A percentile compares a stretch with the other conserved stretches of the same genome.
Evolutionary conservation across 108 stramenopile species (phyloP).

Genomic region (Cyclostephanos invisitatus): DNA sequence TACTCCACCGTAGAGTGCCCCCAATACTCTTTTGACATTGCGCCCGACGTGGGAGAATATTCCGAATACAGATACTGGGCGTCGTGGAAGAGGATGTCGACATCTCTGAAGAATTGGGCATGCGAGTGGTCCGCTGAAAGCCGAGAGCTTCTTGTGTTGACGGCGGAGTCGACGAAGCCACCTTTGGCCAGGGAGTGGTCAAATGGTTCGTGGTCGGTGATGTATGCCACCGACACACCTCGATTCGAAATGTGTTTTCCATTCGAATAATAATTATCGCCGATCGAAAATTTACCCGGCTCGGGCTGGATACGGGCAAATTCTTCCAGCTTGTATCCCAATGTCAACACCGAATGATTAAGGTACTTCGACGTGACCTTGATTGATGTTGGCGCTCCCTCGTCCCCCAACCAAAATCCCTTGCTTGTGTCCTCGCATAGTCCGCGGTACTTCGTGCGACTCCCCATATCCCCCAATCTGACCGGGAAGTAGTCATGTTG

Average conservation of each 20-base stretch:
- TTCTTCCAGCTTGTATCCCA: constrained; percentile 45
- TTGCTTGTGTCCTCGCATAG: constrained; percentile 28
- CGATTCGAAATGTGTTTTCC: constrained; percentile 9
- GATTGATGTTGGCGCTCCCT: constrained; percentile 25
- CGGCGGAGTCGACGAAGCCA: constrained; percentile 3
- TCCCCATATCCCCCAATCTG: constrained; percentile 29
- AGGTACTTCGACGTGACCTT: constrained; percentile 46
- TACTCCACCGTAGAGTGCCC: constrained; percentile 50
- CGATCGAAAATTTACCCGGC: background rate
- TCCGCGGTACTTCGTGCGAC: constrained; percentile 31
- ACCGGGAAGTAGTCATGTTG: constrained; percentile 49
- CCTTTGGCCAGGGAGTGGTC: constrained; percentile 38
- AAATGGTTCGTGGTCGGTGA: constrained; percentile 47
- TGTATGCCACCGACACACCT: constrained; percentile 39
- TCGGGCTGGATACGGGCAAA: constrained; percentile 16
- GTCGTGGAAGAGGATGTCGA: constrained; percentile 42
- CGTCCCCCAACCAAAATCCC: constrained; percentile 29
- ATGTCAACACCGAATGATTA: constrained; percentile 38
- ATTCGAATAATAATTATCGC: background rate
- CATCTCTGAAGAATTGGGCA: constrained; percentile 34
- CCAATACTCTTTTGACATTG: constrained; percentile 33
- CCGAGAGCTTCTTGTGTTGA: background rate
- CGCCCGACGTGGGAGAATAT: constrained; percentile 14
- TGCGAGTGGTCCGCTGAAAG: constrained; percentile 39
- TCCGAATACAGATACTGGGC: constrained; percentile 33